phyloP scores from a whole-genome alignment of 2,329 filamentous ascomycete species.

The Fusarium pseudoanthophilum region DNA sequence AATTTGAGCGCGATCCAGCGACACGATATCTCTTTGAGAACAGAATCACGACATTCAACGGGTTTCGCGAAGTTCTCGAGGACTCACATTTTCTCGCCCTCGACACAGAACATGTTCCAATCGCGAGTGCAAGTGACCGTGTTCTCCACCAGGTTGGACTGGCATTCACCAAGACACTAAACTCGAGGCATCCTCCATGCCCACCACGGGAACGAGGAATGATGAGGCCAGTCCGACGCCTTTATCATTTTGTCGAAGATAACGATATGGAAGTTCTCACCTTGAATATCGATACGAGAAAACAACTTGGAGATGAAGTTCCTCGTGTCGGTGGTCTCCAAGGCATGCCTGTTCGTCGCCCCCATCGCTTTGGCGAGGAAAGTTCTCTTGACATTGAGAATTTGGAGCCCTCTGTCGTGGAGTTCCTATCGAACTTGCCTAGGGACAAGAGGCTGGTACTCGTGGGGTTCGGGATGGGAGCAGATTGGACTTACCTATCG shows the following conservation, averaged over 20 bases:
- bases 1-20: conserved; percentile 39
- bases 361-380: conserved; percentile 23
- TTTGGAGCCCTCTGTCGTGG: background rate
- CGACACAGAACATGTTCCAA: conserved; percentile 69
- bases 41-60: conserved; percentile 11
- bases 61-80: background rate
- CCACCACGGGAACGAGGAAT: accelerated
- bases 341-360: conserved; percentile 14
- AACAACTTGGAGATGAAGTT: background rate
- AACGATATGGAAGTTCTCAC: conserved; percentile 6
- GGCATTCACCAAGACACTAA: conserved; percentile 1
- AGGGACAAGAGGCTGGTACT: background rate
- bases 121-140: conserved; percentile 55
- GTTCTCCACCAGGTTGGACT: conserved; percentile 34
- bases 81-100: conserved; percentile 57
- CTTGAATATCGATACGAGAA: background rate
- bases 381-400: background rate
- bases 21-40: conserved; percentile 21
- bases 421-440: conserved; percentile 8
- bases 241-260: conserved; percentile 1
- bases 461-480: conserved; percentile 20
- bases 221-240: background rate
- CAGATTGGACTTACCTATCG: conserved; percentile 25
- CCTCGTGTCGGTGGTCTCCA: background rate
- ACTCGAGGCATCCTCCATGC: background rate